Conservation (phyloP, 83 land plant genomes). For the Picea mariana region DNA sequence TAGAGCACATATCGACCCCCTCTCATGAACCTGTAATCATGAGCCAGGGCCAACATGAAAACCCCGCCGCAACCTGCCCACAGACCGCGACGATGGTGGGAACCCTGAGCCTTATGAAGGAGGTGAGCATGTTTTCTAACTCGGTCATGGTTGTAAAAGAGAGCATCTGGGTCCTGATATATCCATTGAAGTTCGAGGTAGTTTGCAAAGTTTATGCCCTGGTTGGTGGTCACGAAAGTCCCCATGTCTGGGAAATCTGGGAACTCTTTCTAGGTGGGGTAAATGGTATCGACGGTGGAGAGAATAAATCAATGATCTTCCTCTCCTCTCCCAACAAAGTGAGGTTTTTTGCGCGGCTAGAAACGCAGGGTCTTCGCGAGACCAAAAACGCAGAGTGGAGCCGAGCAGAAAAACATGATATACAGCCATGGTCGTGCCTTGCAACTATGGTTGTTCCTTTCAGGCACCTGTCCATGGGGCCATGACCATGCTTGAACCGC, state of each 20-base stretch:
- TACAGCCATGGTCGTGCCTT: too few species aligned
- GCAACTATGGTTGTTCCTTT: too few species aligned
- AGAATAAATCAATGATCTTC: slow-evolving; percentile 61
- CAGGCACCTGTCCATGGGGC: too few species aligned
- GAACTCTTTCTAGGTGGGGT: slow-evolving; percentile 40
- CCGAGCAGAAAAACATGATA: too few species aligned
- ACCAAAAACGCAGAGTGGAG: too few species aligned
- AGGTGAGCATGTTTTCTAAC: slow-evolving; percentile 15
- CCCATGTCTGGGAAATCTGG: slow-evolving; percentile 38
- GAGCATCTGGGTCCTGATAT: neutral
- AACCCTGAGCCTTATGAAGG: slow-evolving; percentile 40
- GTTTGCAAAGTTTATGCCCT: slow-evolving; percentile 9
- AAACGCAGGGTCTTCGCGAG: too few species aligned
- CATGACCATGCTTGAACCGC: too few species aligned
- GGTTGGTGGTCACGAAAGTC: slow-evolving; percentile 55
- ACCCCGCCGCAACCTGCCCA: slow-evolving; percentile 83
- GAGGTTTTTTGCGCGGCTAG: too few species aligned
- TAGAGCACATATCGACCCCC: slow-evolving; percentile 44
- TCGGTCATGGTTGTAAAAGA: neutral
- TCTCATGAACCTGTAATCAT: slow-evolving; percentile 68
- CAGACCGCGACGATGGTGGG: slow-evolving; percentile 65
- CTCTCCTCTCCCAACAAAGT: too few species aligned
- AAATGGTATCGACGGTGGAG: slow-evolving; percentile 36
- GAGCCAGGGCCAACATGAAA: slow-evolving; percentile 52
- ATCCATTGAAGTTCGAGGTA: slow-evolving; percentile 16